Evolutionary conservation across 768 basidiomycete genomes (phyloP), one percentile per base, ranked within the genome.

Genomic region (Tulasnella sp.): DNA sequence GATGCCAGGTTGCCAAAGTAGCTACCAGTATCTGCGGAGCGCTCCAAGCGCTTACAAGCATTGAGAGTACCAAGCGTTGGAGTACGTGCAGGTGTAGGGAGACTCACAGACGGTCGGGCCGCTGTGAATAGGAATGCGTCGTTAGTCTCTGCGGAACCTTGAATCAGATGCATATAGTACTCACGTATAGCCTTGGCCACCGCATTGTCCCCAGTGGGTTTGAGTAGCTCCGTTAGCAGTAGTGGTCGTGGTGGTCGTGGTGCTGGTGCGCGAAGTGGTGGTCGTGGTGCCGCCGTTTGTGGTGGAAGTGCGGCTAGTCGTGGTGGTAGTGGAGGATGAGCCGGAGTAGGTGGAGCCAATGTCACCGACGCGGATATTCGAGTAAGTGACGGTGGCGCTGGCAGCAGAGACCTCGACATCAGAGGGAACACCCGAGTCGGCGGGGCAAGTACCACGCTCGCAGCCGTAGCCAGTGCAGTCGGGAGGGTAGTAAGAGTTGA

Each of bases 351-450:
- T 75, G 34, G 41, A 41, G 28, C 74, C 74, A 16, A 37, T 50
- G 76, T 69, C 64, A 37, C 64, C 64, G 14, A 69, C 34, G 5
- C 14, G 6, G 64, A 69, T 69, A 18, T 69, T 69, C 28, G 64
- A 69, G 34, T 69, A 69, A 14, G 64, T 76, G 80, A 81, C 81
- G 5, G 69, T 28, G 34, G 81, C 69, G 75, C 64, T 76, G 42
- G 81, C 42, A 28, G 42, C 34, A 8, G 41, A n/a, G 54, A 81
- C 40, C 44, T 81, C 81, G 44, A 81, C 73, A 40, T 54, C 64
- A 72, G 81, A 12, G n/a, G 81, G 81, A 28, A 75, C 50, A 50
- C 81, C 81, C 20, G 81, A 81, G 28, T 18, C n/a, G 37, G 81
- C 42, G 37, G 81, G 16, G 54, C 81, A 81, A 41, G 81, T 81